Base-by-base conservation (phyloP, 805 yeast species). In the Yarrowia bubula region DNA sequence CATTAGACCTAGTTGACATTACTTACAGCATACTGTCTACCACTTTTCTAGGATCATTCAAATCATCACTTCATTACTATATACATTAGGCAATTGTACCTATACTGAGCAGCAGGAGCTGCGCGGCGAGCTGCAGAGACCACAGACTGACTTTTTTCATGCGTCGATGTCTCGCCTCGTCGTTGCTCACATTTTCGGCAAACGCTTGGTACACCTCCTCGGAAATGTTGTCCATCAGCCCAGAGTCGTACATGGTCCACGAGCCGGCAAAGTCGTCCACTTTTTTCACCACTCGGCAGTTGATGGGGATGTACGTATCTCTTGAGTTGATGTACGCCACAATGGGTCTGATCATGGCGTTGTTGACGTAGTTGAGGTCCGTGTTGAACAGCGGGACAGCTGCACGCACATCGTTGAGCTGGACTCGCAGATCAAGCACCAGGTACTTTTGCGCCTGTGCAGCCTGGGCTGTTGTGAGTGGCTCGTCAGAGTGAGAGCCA, bases 231-330 rank as follows among this genome's bases (percentile, higher is more conserved):
- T 89, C 95, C 96, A 93, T 91, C 67, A 95, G 79, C 62, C 88
- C 79, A 32, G 95, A 88, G 74, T 95, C 99, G 75, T 92, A 95
- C 2, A 91, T 81, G 1, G 99, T 93, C 99, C 99, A 95, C 8
- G 96, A 85, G 0, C 99, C 99, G 71, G 90, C 92, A 74, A 95
- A 95, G 72, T 95, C 99, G 32, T 80, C 78, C 22, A 92, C 76
- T 50, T 84, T 83, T 73, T 95, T 95, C 38, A 88, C 87, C 8
- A 95, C 86, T 4, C 91, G 84, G 72, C 96, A 90, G 67, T 86
- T 81, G 66, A 93, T 86, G 48, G 96, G 97, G 67, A 95, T 92
- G 71, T 87, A 89, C 0, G 98, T 91, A 71, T 90, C 89, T 66
- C 89, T 83, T 41, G 95, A 88, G 74, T 95, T 95, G 73, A 95